Conservation (phyloP, 768 basidiomycete species). For the Saitozyma sp. region DNA sequence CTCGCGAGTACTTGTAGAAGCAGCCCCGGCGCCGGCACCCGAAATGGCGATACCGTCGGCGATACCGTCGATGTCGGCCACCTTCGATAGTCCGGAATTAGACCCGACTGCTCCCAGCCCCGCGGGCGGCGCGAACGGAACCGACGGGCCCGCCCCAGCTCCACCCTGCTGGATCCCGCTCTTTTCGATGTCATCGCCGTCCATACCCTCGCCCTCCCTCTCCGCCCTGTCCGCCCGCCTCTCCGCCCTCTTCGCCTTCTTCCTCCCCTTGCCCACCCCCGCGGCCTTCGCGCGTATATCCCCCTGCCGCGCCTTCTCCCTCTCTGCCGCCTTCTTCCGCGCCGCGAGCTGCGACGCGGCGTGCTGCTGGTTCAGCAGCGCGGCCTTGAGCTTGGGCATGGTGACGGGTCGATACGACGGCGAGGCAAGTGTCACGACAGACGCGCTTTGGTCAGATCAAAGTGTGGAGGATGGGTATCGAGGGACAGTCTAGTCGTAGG, state of each 20-base stretch:
- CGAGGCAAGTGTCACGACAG: neutral
- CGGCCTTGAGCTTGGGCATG: conserved; percentile 23
- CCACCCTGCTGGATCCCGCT: too few species aligned
- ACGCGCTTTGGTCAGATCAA: too few species aligned
- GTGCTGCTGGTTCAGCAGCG: conserved; percentile 18
- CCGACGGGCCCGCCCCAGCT: conserved; percentile 1
- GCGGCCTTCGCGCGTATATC: conserved; percentile 9
- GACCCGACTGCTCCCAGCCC: neutral
- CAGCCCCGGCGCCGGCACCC: neutral
- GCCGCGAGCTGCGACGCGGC: conserved; percentile 13
- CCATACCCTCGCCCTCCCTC: too few species aligned
- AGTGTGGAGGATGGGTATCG: too few species aligned
- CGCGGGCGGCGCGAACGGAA: neutral
- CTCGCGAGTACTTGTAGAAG: neutral
- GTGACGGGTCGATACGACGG: neutral
- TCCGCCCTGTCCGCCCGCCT: conserved; percentile 4
- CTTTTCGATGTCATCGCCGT: too few species aligned
- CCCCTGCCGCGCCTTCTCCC: neutral
- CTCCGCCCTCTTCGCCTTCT: conserved; percentile 21
- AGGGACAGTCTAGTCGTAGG: too few species aligned
- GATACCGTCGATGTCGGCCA: neutral
- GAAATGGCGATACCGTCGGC: neutral
- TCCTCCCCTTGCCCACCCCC: conserved; percentile 21
- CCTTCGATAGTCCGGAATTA: neutral
- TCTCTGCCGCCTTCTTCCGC: conserved; percentile 17